These are phyloP conservation scores for Fermentozyma sake DNA, from an alignment of 1,139 yeast species.

Conservation along the genomic window DNA sequence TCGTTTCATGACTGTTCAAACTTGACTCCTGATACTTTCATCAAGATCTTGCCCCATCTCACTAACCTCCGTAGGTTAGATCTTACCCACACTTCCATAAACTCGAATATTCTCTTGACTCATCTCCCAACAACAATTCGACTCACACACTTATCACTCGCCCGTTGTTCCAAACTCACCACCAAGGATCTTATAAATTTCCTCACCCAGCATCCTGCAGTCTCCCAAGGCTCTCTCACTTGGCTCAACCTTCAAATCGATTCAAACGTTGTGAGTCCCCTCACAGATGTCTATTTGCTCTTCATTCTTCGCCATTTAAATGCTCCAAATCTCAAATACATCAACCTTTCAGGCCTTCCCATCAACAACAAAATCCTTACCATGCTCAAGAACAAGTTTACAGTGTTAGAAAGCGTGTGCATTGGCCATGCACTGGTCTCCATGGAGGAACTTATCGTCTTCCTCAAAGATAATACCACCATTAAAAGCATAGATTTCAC, in stretches of 20 bases:
- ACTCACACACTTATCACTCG: constrained; percentile 73
- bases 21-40: constrained; percentile 53
- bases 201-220: constrained; percentile 69
- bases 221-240: constrained; percentile 48
- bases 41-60: constrained; percentile 53
- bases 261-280: constrained; percentile 59
- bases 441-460: constrained; percentile 45
- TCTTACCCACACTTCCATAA: constrained; percentile 75
- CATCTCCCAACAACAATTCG: constrained; percentile 49
- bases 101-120: constrained; percentile 47
- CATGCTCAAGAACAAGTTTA: constrained; percentile 52
- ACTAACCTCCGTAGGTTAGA: constrained; percentile 66
- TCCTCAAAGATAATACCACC: constrained; percentile 29
- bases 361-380: constrained; percentile 50
- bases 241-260: constrained; percentile 82
- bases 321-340: constrained; percentile 49
- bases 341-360: constrained; percentile 76
- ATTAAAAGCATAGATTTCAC: constrained; percentile 36
- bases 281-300: constrained; percentile 56
- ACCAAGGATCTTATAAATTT: constrained; percentile 72
- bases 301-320: constrained; percentile 50
- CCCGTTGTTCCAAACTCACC: constrained; percentile 73
- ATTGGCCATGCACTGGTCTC: constrained; percentile 56
- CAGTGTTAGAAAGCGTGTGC: constrained; percentile 55
- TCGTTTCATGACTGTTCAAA: constrained; percentile 90